Evolutionary conservation across 1,139 yeast genomes (phyloP).

Genomic region (Maudiozyma humilis): DNA sequence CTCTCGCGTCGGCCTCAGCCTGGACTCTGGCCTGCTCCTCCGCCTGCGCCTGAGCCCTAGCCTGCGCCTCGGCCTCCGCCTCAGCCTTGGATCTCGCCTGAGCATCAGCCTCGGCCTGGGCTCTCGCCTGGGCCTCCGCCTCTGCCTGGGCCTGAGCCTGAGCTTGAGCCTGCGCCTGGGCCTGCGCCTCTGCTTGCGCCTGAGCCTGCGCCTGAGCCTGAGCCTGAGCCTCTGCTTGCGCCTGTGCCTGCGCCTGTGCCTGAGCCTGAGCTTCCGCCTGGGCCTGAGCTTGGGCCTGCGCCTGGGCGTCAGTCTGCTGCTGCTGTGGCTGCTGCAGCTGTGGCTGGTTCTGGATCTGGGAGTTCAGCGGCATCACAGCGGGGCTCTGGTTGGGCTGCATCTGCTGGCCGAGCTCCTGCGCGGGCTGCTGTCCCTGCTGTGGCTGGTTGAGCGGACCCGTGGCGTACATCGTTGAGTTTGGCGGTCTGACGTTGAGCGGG

Average conservation of each 20-base stretch:
- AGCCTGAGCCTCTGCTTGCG: background rate
- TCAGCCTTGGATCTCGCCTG: slow-evolving; percentile 3
- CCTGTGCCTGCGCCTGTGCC: background rate
- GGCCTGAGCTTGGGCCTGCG: slow-evolving; percentile 2
- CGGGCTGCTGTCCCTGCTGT: slow-evolving; percentile 13
- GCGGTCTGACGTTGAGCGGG: slow-evolving; percentile 27
- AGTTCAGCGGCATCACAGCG: slow-evolving; percentile 17
- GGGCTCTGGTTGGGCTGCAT: slow-evolving; percentile 11
- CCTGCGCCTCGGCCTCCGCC: slow-evolving; percentile 3
- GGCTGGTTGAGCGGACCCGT: slow-evolving; percentile 19
- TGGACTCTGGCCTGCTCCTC: slow-evolving; percentile 3
- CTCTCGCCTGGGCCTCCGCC: slow-evolving; percentile 3
- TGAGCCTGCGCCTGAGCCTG: slow-evolving; percentile 8
- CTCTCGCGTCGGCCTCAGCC: slow-evolving; percentile 3
- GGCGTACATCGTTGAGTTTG: slow-evolving; percentile 17
- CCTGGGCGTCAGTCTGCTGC: slow-evolving; percentile 3
- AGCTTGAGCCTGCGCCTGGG: slow-evolving; percentile 8
- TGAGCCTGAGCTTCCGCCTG: slow-evolving; percentile 1
- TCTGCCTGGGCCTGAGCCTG: slow-evolving; percentile 24
- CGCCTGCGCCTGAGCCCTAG: slow-evolving; percentile 2
- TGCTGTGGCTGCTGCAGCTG: slow-evolving; percentile 8
- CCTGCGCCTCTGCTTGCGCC: slow-evolving; percentile 15
- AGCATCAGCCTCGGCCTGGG: slow-evolving; percentile 1
- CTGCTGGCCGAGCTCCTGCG: slow-evolving; percentile 15
- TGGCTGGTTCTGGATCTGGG: slow-evolving; percentile 7